These are phyloP conservation scores for Yamadazyma sp. DNA, from an alignment of 805 yeast genomes.

Conservation along the genomic window DNA sequence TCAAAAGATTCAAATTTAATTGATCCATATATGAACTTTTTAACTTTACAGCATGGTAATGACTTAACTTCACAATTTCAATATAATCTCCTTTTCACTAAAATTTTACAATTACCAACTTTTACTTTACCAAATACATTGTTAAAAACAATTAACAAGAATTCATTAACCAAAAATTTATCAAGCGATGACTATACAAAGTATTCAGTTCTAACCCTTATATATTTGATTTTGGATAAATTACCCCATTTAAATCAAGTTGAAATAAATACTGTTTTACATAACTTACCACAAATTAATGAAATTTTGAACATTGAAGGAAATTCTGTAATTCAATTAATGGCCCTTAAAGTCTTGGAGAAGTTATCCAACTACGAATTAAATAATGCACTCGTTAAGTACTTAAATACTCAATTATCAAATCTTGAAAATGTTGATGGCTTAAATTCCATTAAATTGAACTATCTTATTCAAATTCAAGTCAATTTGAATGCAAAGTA, in stretches of 20 bases:
- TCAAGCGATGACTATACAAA: slow-evolving; percentile 46
- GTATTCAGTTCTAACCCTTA: slow-evolving; percentile 62
- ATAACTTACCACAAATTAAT: slow-evolving; percentile 8
- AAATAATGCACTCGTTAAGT: slow-evolving; percentile 8
- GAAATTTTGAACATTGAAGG: slow-evolving; percentile 7
- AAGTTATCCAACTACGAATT: slow-evolving; percentile 9
- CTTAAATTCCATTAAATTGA: slow-evolving; percentile 9
- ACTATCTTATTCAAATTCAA: slow-evolving; percentile 10
- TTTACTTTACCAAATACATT: slow-evolving; percentile 56
- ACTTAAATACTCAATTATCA: slow-evolving; percentile 1
- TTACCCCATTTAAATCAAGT: slow-evolving; percentile 24
- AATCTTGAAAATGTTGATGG: slow-evolving; percentile 2
- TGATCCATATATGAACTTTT: slow-evolving; percentile 62
- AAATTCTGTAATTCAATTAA: slow-evolving; percentile 1
- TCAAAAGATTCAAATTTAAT: slow-evolving; percentile 62
- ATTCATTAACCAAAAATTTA: slow-evolving; percentile 57
- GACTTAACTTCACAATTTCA: slow-evolving; percentile 3
- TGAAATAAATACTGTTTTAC: slow-evolving; percentile 7
- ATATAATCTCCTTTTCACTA: slow-evolving; percentile 57
- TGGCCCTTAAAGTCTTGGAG: slow-evolving; percentile 7
- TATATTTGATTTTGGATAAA: slow-evolving; percentile 54
- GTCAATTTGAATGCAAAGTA: slow-evolving; percentile 10
- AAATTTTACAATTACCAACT: slow-evolving; percentile 54
- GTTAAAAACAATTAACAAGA: slow-evolving; percentile 62
- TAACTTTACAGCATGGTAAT: slow-evolving; percentile 57